Evolutionary conservation across 179 eudicot species (phyloP).

Genomic region (Patellifolia procumbens): DNA sequence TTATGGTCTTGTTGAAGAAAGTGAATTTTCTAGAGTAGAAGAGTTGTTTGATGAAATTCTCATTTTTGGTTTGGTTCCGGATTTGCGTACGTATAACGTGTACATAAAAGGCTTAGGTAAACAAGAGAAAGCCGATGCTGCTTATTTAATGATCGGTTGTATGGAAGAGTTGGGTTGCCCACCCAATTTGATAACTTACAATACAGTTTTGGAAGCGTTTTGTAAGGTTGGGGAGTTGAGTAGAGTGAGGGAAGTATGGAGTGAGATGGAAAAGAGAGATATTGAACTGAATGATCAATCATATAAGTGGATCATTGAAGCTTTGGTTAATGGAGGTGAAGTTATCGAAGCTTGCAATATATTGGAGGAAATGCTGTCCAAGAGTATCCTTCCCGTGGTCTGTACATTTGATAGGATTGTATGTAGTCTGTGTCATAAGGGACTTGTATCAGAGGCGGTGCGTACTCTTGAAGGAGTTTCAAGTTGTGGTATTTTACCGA

Average conservation of each 20-base stretch:
- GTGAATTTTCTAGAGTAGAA: constrained; percentile 42
- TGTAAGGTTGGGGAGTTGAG: constrained; percentile 37
- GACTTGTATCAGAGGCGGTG: constrained; percentile 32
- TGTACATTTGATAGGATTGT: constrained; percentile 38
- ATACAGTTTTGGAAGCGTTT: constrained; percentile 40
- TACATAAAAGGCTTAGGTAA: constrained; percentile 51
- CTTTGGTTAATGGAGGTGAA: constrained; percentile 32
- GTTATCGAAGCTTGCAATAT: constrained; percentile 38
- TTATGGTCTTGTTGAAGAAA: constrained; percentile 39
- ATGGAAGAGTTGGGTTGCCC: constrained; percentile 62
- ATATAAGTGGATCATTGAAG: constrained; percentile 38
- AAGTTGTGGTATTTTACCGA: constrained; percentile 32
- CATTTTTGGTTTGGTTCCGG: constrained; percentile 60
- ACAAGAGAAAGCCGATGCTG: constrained; percentile 48
- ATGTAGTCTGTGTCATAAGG: constrained; percentile 32
- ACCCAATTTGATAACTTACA: constrained; percentile 46
- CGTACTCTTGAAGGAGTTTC: constrained; percentile 28
- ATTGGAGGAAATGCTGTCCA: constrained; percentile 37
- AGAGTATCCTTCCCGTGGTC: constrained; percentile 25
- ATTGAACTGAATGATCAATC: constrained; percentile 25
- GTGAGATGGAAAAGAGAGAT: constrained; percentile 40
- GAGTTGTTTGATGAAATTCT: constrained; percentile 65
- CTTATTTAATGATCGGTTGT: constrained; percentile 39
- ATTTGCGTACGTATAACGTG: constrained; percentile 53
- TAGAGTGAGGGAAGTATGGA: constrained; percentile 39